A percentile compares a stretch with the other conserved stretches of the same genome.
phyloP scores from a whole-genome alignment of 1,284 basidiomycete genomes.

The Porphyrellus sp. region DNA sequence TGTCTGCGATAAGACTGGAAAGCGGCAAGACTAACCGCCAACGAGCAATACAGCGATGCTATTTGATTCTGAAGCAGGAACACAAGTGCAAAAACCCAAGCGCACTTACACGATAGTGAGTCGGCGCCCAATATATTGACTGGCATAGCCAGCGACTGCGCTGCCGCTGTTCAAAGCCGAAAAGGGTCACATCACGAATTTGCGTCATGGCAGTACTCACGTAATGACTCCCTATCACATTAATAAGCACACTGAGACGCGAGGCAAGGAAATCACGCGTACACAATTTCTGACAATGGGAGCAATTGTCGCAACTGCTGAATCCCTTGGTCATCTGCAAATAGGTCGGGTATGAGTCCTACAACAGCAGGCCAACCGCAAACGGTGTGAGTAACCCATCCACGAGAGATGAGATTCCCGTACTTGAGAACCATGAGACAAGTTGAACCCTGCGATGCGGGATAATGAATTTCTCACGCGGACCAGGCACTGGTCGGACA shows the following conservation, averaged over 20 bases:
- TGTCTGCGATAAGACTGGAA: conserved; percentile 68
- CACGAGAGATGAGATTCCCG: too few relatives aligned
- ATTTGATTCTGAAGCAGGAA: not conserved
- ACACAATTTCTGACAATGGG: conserved; percentile 91
- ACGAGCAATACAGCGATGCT: conserved; percentile 45
- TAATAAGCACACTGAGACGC: too few relatives aligned
- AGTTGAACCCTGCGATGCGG: conserved; percentile 78
- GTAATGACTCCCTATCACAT: conserved; percentile 67
- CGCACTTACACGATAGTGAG: conserved; percentile 74
- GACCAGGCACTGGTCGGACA: conserved; percentile 2
- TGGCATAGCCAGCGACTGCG: conserved; percentile 71
- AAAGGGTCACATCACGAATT: not conserved
- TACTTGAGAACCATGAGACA: conserved; percentile 81
- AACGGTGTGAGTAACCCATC: not conserved
- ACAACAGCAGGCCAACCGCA: conserved; percentile 37
- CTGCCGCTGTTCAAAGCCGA: conserved; percentile 56
- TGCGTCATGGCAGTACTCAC: conserved; percentile 33
- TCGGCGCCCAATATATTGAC: conserved; percentile 86
- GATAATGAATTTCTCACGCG: not conserved
- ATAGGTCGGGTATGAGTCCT: conserved; percentile 82
- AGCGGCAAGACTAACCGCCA: conserved; percentile 39
- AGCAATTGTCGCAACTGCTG: conserved; percentile 65
- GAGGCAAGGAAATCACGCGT: conserved; percentile 47
- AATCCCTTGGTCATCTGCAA: conserved; percentile 63
- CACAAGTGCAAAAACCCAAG: not conserved